Base-by-base conservation (phyloP, 208 protist species). In the Trypanosoma lewisi region DNA sequence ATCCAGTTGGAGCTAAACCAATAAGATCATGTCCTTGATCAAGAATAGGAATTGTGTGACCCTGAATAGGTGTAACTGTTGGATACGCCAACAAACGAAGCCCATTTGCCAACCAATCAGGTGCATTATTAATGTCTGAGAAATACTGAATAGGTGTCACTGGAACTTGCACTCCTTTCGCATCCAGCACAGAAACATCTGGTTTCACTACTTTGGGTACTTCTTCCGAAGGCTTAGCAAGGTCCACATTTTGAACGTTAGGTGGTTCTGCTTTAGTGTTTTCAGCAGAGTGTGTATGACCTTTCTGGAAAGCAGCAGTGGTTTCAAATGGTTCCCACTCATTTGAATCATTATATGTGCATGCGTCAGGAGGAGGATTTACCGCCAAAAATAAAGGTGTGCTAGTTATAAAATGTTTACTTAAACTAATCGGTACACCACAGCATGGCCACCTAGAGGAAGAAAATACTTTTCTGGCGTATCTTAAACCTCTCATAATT, bases 1-100 rank as follows among this genome's bases (percentile, higher is more conserved):
- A 97, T 30, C 98, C 98, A 1, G 98, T 99, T 37, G 95, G 89
- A 4, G 98, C 97, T 33, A 97, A 77, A 23, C 97, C 98, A 64
- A 99, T 93, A n/a, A 99, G 60, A 78, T 99, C 93, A 41, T 89
- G 73, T 9, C 97, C 97, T 19, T 77, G 47, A 16, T 93, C 79
- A 54, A 98, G 61, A 23, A 88, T 54, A 21, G 93, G 90, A 50
- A 98, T 93, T 0, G 82, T 95, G 58, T 91, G 83, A 25, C 75
- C 77, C 63, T 97, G 95, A 61, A 97, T 97, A 39, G 78, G 64
- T 21, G 93, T 96, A 8, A 90, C 91, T 2, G 67, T 75, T 6
- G 84, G 78, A 58, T 82, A 96, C 19, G 67, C 59, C 30, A 91
- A 70, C 9, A 36, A 11, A 36, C 60, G 1, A 50, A 98, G 37